Conservation (phyloP, 345 rosid species). For the Clarkia xantiana region DNA sequence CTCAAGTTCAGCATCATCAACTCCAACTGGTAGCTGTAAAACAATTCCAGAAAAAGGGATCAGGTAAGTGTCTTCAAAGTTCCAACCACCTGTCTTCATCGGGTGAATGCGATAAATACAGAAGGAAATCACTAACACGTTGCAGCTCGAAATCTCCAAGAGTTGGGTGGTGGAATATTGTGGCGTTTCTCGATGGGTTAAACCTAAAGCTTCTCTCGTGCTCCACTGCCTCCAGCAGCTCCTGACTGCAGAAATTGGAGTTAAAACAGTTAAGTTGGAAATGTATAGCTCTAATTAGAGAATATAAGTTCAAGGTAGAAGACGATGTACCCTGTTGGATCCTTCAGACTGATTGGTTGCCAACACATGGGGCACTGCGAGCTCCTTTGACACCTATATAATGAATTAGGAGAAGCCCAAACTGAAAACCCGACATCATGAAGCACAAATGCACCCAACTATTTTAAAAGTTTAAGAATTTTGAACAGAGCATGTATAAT, state of each 20-base stretch:
- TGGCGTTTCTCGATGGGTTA: conserved; percentile 61
- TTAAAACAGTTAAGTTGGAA: background rate
- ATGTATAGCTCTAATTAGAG: background rate
- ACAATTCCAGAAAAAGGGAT: conserved; percentile 9
- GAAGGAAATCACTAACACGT: conserved; percentile 39
- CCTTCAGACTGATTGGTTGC: conserved; percentile 54
- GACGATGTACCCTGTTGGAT: conserved; percentile 44
- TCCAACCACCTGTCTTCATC: too few relatives aligned
- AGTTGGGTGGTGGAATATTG: conserved; percentile 88
- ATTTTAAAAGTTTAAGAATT: too few relatives aligned
- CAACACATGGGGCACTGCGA: conserved; percentile 90
- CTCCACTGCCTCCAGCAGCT: conserved; percentile 60
- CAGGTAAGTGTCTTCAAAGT: background rate
- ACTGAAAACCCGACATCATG: conserved; percentile 2
- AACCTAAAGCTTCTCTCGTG: conserved; percentile 42
- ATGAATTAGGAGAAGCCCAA: background rate
- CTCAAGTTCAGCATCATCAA: conserved; percentile 33
- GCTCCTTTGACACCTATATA: conserved; percentile 84
- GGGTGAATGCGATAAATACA: too few relatives aligned
- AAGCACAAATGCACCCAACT: background rate
- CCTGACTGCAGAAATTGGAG: conserved; percentile 41
- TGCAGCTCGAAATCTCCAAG: conserved; percentile 91
- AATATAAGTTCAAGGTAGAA: background rate
- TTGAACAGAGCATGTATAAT: too few relatives aligned
- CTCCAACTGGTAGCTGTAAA: conserved; percentile 60